Conservation (phyloP, 1,284 basidiomycete genomes). For the Leccinum subrobustum region DNA sequence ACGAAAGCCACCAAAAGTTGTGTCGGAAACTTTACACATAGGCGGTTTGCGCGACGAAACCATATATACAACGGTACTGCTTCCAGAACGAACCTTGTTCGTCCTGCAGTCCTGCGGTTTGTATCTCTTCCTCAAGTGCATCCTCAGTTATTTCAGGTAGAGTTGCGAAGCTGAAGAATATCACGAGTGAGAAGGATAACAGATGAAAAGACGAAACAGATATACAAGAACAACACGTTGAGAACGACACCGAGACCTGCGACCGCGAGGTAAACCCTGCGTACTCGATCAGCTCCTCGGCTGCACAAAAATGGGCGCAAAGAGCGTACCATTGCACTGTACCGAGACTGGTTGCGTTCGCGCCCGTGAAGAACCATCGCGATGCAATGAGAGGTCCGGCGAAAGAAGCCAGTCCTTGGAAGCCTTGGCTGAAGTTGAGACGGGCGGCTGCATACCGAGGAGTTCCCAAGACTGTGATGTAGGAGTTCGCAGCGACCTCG, state of each 20-base stretch:
- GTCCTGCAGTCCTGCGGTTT: conserved; percentile 40
- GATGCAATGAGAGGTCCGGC: conserved; percentile 80
- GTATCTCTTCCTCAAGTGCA: conserved; percentile 52
- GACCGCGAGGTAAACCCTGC: conserved; percentile 77
- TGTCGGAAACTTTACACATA: conserved; percentile 50
- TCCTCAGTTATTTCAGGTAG: conserved; percentile 78
- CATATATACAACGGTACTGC: conserved; percentile 71
- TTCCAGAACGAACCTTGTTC: conserved; percentile 64
- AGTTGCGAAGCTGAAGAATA: conserved; percentile 52
- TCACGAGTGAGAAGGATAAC: neutral
- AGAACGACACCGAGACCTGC: conserved; percentile 62
- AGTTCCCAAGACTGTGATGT: conserved; percentile 68
- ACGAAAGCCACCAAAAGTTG: neutral
- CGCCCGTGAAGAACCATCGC: conserved; percentile 70
- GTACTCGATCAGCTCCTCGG: conserved; percentile 2
- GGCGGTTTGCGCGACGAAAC: conserved; percentile 68
- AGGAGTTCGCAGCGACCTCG: conserved; percentile 78
- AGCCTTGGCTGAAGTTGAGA: conserved; percentile 80
- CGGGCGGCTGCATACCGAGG: conserved; percentile 75
- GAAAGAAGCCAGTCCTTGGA: conserved; percentile 79
- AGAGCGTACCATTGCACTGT: conserved; percentile 67
- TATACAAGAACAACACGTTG: conserved; percentile 67
- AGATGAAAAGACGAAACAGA: conserved; percentile 1
- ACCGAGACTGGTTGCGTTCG: conserved; percentile 57
- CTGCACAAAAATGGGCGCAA: neutral